phyloP scores from a whole-genome alignment of 169 alveolate species.

The Besnoitia besnoiti region DNA sequence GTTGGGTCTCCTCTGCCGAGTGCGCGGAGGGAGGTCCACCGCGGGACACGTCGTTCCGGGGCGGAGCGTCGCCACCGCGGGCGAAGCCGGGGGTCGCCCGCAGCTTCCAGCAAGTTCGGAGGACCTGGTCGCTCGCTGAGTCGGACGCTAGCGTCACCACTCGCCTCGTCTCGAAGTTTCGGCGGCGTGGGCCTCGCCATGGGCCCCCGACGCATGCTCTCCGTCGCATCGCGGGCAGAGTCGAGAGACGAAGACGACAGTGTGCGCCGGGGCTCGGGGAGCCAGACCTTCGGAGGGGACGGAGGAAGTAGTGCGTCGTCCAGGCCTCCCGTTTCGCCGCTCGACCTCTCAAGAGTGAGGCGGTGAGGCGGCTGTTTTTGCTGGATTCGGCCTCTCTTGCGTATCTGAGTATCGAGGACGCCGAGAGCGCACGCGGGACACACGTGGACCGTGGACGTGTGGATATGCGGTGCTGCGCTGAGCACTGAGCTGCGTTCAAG shows the following conservation, averaged over 20 bases:
- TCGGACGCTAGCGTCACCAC: constrained; percentile 23
- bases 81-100: neutral
- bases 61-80: neutral
- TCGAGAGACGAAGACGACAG: neutral
- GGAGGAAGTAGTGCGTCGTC: neutral
- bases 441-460: too few relatives aligned
- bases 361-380: neutral
- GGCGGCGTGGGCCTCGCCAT: neutral
- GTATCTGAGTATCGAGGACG: too few relatives aligned
- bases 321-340: neutral
- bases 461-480: too few relatives aligned
- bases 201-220: constrained; percentile 10
- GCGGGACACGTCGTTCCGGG: neutral
- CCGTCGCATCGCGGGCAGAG: neutral
- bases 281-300: neutral
- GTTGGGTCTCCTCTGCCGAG: constrained; percentile 12
- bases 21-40: neutral
- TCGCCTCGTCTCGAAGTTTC: neutral
- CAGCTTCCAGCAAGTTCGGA: neutral
- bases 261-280: neutral
- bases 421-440: too few relatives aligned
- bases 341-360: neutral
- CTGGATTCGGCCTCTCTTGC: too few relatives aligned
- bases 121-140: neutral
- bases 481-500: too few relatives aligned